These are phyloP conservation scores for Dendrobium chrysotoxum DNA, from an alignment of 106 monocot genomes.

Conservation along the genomic window DNA sequence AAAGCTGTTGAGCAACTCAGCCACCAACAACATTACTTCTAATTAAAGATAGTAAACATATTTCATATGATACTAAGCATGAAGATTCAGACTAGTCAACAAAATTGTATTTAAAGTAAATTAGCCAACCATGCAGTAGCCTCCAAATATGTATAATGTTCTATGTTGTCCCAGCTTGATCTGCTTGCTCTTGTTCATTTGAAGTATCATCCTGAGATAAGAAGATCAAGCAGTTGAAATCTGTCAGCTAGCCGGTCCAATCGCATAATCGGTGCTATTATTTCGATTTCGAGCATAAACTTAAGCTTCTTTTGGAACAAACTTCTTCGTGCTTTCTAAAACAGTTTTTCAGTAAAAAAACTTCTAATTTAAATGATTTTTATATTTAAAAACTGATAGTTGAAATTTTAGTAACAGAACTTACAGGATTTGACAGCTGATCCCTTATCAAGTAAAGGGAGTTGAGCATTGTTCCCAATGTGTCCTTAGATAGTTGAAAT, in stretches of 20 bases:
- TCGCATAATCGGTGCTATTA: neutral
- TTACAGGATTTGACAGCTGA: conserved; percentile 42
- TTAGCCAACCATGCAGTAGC: neutral
- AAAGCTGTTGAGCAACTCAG: too few relatives aligned
- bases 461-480: conserved; percentile 51
- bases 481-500: conserved; percentile 56
- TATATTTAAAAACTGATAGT: too few relatives aligned
- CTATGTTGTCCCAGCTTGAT: conserved; percentile 19
- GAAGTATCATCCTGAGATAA: conserved; percentile 25
- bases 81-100: neutral
- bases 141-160: neutral
- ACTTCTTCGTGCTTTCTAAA: too few relatives aligned
- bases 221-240: neutral
- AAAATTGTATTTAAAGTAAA: neutral
- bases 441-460: conserved; percentile 57
- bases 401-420: neutral
- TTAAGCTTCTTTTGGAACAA: too few relatives aligned
- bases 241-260: neutral
- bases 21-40: too few relatives aligned
- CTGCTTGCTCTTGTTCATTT: conserved; percentile 17
- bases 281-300: neutral
- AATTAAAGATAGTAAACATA: too few relatives aligned
- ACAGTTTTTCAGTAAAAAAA: too few relatives aligned
- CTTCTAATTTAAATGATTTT: neutral
- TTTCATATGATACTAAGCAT: too few relatives aligned